phyloP scores from a whole-genome alignment of 441 rosid species.

The Daphne laureola region DNA sequence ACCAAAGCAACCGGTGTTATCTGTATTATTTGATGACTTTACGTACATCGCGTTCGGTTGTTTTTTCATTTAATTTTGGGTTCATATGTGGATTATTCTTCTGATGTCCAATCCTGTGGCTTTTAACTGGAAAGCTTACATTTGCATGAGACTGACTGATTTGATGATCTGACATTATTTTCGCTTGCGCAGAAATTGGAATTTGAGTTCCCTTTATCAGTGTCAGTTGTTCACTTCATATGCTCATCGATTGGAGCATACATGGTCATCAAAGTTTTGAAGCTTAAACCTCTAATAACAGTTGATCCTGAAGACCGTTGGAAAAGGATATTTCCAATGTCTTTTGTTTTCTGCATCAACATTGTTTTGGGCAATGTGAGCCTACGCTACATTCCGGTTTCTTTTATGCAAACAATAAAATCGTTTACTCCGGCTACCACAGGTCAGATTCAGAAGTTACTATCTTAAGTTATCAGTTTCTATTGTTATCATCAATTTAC shows the following conservation, averaged over 20 bases:
- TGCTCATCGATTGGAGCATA: slow-evolving; percentile 96
- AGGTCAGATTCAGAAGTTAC: slow-evolving; percentile 36
- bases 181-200: slow-evolving; percentile 64
- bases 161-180: slow-evolving; percentile 3
- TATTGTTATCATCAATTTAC: neutral
- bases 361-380: slow-evolving; percentile 94
- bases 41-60: no score
- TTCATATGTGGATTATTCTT: neutral
- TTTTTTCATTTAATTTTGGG: no score
- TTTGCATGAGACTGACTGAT: neutral
- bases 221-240: slow-evolving; percentile 91
- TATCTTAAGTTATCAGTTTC: neutral
- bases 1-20: no score
- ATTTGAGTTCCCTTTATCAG: slow-evolving; percentile 88
- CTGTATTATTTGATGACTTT: no score
- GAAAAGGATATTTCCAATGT: slow-evolving; percentile 96
- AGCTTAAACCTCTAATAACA: slow-evolving; percentile 80
- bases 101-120: neutral
- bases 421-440: slow-evolving; percentile 99
- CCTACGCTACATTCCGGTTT: slow-evolving; percentile 87
- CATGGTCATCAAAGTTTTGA: slow-evolving; percentile 73
- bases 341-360: slow-evolving; percentile 91
- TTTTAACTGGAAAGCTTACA: neutral
- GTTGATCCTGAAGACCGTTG: slow-evolving; percentile 95
- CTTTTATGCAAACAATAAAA: slow-evolving; percentile 98